Evolutionary conservation across 768 basidiomycete genomes (phyloP), one percentile per base, ranked within the genome.

Genomic region (Tremella fuciformis): DNA sequence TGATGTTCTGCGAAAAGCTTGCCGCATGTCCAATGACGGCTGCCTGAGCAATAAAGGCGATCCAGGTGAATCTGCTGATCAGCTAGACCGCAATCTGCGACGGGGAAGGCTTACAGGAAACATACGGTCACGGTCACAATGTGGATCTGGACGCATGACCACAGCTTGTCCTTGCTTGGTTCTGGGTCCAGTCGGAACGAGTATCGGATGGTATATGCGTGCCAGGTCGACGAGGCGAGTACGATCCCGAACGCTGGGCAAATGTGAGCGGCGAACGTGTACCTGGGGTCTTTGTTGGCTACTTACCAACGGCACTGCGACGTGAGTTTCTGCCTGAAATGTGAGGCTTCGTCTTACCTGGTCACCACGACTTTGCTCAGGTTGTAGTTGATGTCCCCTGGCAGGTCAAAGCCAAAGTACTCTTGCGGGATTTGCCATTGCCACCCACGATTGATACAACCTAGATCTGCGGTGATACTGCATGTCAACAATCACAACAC

Each of bases 41-140:
- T 19, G 68, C 71, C 53, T 70, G 66, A 25, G 64, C 68, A n/a
- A 70, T 58, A 55, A 73, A 70, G 8, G 66, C 58, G n/a, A 70
- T 55, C 64, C 62, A 67, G 6, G 71, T 73, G 66, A 73, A 73
- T 1, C 69, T 71, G 57, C 9, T 8, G 13, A 18, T 21, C 44
- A 13, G 40, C 21, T 11, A 18, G 24, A 25, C 7, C 3, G 40
- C 26, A 11, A 4, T 11, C 29, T 44, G 3, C 9, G 13, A 24
- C 4, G 16, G 47, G 2, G 22, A 9, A 16, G 29, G 63, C 69
- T 67, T 29, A 71, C 66, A 63, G 21, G 37, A 73, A 68, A 24
- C 62, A 63, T 8, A 68, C 59, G 18, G 40, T 44, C 9, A 70
- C 64, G 15, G 64, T 57, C 16, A 73, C 60, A 25, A 73, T 58